Conservation (phyloP, 768 basidiomycete species). For the Serendipita indica region DNA sequence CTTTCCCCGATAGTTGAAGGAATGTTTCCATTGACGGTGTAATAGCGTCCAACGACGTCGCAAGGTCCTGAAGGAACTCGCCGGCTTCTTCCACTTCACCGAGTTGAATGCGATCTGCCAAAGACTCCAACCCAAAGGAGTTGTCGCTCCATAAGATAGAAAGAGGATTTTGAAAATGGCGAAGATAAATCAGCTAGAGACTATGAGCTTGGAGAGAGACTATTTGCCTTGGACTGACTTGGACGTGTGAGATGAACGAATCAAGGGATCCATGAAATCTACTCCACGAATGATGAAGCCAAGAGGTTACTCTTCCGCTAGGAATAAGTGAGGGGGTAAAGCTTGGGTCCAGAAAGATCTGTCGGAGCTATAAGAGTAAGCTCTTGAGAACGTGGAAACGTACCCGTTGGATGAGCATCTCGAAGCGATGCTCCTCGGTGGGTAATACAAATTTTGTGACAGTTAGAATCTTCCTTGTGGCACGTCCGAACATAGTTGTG, state of each 20-base stretch:
- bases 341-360: neutral
- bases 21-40: neutral
- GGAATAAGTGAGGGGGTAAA: neutral
- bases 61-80: no score
- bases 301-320: neutral
- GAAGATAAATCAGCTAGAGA: neutral
- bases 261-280: neutral
- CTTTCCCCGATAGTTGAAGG: neutral
- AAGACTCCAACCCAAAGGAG: neutral
- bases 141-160: neutral
- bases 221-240: neutral
- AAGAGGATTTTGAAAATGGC: conserved; percentile 1
- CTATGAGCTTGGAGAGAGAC: neutral
- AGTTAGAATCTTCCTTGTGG: neutral
- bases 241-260: neutral
- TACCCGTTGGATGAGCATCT: neutral
- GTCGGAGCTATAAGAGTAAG: neutral
- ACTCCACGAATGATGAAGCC: neutral
- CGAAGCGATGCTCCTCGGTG: neutral
- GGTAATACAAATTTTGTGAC: neutral
- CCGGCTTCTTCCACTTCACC: neutral
- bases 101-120: neutral
- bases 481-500: neutral
- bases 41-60: no score
- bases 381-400: neutral